Evolutionary conservation across 2,329 filamentous ascomycete species (phyloP), one percentile per base, ranked within the genome.

Genomic region (Leptosphaerulina australis): DNA sequence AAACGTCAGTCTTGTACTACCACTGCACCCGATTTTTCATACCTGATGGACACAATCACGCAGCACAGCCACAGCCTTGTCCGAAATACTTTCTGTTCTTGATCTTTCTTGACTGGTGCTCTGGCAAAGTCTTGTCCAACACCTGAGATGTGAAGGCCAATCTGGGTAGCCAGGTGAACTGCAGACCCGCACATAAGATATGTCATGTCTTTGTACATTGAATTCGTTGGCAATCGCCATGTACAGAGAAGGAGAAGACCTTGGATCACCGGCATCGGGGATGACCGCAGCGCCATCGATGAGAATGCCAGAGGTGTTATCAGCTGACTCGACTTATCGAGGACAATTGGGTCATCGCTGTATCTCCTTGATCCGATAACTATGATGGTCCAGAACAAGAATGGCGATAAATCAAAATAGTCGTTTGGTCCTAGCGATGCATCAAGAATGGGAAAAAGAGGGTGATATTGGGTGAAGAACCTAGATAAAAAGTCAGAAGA

Each of bases 371-470:
- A 69, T 22, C 74, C 74, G 10, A 73, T 71, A 37, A 71, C 69
- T 5, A 75, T 60, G 15, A 76, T 72, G 11, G 60, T 62, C 74
- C 74, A 76, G 55, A 75, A 76, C 3, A 76, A 58, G 48, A 73
- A 71, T 14, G 67, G 66, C 2, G 66, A 72, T 11, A 64, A 41
- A 1, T 71, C 65, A 43, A 67, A 69, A 47, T 65, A 71, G 9
- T 70, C 67, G 39, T 71, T 71, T 6, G 70, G 64, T 5, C 53
- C 53, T 36, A 67, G 22, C 14, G 59, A 59, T 11, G 62, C 41
- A 40, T 72, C 69, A 30, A 73, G 53, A 40, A 73, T 68, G 3
- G 70, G 69, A 33, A 72, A 64, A 1, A 69, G 51, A 5, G 64
- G 55, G 30, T 71, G 67, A 41, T 72, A 71, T 41, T 70, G 64